These are phyloP conservation scores for Gracilaria caudata DNA, from an alignment of 23 red algal genomes.

Conservation along the genomic window DNA sequence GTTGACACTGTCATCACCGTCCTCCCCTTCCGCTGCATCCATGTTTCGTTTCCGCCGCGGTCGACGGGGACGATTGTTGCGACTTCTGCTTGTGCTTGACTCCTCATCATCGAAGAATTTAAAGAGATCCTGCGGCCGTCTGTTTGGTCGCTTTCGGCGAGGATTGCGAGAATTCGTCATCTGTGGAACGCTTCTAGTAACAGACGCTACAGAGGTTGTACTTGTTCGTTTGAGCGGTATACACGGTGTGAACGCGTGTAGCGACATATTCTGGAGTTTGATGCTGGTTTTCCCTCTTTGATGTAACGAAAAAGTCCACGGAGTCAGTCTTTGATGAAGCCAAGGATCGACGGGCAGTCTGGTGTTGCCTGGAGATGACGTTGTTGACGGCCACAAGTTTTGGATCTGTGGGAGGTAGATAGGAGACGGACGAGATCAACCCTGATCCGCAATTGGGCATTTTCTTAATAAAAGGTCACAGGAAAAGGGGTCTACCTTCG, in stretches of 20 bases:
- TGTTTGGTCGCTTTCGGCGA: background rate
- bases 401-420: too few relatives aligned
- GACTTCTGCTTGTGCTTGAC: too few relatives aligned
- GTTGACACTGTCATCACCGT: background rate
- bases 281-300: background rate
- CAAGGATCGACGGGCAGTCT: background rate
- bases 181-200: background rate
- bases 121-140: constrained; percentile 9
- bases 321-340: background rate
- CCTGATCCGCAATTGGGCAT: too few relatives aligned
- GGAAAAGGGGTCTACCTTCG: too few relatives aligned
- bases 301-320: background rate
- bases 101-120: constrained; percentile 26
- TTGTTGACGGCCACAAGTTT: background rate
- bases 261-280: constrained; percentile 13
- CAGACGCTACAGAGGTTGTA: background rate
- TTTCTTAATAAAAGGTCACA: too few relatives aligned
- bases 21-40: background rate
- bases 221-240: background rate
- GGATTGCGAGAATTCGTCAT: constrained; percentile 26
- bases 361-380: background rate
- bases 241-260: constrained; percentile 24
- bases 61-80: background rate
- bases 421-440: too few relatives aligned
- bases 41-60: background rate